Conservation (phyloP, 139 green algal species). For the Chlorella sorokiniana region DNA sequence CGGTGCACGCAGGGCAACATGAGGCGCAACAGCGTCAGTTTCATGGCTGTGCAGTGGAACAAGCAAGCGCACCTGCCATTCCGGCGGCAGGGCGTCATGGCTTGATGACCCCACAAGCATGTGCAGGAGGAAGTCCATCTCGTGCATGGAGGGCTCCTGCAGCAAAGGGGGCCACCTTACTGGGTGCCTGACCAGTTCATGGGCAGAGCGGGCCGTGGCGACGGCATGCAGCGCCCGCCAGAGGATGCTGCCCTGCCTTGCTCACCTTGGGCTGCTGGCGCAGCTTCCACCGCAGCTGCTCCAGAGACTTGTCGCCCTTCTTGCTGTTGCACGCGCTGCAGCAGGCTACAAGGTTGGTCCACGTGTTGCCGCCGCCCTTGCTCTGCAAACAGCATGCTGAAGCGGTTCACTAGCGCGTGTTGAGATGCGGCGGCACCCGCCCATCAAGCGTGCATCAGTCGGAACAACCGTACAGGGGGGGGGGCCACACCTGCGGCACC, state of each 20-base stretch:
- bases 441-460: background rate
- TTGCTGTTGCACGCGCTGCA: conserved; percentile 61
- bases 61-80: conserved; percentile 1
- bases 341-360: conserved; percentile 66
- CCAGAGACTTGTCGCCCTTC: conserved; percentile 61
- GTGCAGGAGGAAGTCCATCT: conserved; percentile 18
- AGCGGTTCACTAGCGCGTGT: background rate
- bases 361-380: conserved; percentile 53
- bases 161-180: background rate
- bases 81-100: background rate
- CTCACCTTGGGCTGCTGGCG: conserved; percentile 11
- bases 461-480: too few relatives aligned
- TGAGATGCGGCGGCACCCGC: background rate
- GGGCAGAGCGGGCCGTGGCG: background rate
- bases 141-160: conserved; percentile 10
- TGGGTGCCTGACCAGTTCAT: background rate
- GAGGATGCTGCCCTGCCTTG: background rate
- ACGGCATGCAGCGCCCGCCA: background rate
- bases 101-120: background rate
- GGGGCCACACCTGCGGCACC: conserved; percentile 36
- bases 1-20: too few relatives aligned
- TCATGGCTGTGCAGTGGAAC: background rate
- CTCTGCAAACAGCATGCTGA: background rate
- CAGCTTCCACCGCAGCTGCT: conserved; percentile 66
- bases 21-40: too few relatives aligned